Base-by-base conservation (phyloP, 345 rosid genomes). In the Stellera chamaejasme region DNA sequence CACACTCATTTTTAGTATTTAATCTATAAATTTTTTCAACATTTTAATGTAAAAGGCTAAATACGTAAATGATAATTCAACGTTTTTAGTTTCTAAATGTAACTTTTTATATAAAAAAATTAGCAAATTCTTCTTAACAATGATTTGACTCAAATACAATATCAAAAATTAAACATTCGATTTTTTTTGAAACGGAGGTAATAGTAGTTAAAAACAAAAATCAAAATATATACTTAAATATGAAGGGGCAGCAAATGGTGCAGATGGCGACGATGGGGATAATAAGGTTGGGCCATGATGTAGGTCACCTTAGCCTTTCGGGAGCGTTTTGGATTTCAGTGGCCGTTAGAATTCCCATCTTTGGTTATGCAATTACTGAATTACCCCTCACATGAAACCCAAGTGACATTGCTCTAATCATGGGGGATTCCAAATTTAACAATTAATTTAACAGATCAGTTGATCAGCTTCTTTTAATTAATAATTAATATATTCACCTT, bases 251-350 rank as follows among this genome's bases (percentile, higher is more conserved):
- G 67, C 69, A 78, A 65, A 72, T 67, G 83, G 64, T 75, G 79
- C 83, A 77, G 85, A 85, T 74, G 66, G 75, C 67, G 85, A 79
- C 85, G 79, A 72, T 59, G 77, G 69, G 60, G 80, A 82, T 76
- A 74, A 74, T 65, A 67, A 67, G 64, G 45, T 56, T 69, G 75
- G 50, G 59, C 73, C 39, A 32, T 32, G 39, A 55, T 56, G 79
- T 69, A 65, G 77, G 77, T 66, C 82, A 61, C 52, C 71, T 69
- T 67, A 59, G 67, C 73, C 41, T 72, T 72, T 63, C 54, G 71
- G 54, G 58, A 65, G 70, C 73, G 57, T 41, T 56, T 75, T 76
- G 80, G 82, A 81, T 64, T 77, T 66, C 72, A 63, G 77, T 79
- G 81, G 78, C 72, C 72, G 68, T 74, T 68, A 67, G 73, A n/a